Conservation (phyloP, 2,329 filamentous ascomycete genomes). For the Diaporthe helianthi region DNA sequence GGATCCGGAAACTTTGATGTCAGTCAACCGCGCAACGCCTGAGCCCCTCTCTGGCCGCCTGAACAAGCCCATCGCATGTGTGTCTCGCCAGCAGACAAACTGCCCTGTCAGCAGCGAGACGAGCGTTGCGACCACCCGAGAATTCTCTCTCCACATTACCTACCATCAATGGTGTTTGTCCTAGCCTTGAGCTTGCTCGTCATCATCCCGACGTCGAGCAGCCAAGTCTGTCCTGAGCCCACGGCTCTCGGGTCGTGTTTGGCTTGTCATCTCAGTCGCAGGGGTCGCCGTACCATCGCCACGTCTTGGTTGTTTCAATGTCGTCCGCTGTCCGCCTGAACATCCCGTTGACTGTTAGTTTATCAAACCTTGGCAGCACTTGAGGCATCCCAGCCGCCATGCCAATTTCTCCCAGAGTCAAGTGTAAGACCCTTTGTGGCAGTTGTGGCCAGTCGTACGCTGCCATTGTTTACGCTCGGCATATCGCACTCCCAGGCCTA, state of each 20-base stretch:
- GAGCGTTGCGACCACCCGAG: background rate
- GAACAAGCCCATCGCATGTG: background rate
- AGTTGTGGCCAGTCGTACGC: conserved; percentile 14
- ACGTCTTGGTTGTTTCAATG: conserved; percentile 26
- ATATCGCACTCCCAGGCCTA: conserved; percentile 3
- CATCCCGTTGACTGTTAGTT: conserved; percentile 12
- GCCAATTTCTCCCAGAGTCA: background rate
- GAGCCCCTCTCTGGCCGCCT: background rate
- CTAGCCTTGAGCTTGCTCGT: background rate
- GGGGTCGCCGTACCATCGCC: background rate
- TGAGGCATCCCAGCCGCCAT: background rate
- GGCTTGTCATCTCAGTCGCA: conserved; percentile 18
- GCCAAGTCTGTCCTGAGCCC: conserved; percentile 4
- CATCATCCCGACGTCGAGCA: conserved; percentile 10
- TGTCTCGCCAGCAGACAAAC: background rate
- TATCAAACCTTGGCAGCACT: conserved; percentile 18
- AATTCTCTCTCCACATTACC: too few species aligned
- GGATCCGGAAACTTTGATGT: conserved; percentile 15
- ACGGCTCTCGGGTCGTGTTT: conserved; percentile 12
- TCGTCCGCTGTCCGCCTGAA: conserved; percentile 1
- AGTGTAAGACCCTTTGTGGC: background rate
- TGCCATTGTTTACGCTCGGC: conserved; percentile 6
- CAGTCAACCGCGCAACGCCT: background rate
- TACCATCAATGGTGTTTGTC: too few species aligned
- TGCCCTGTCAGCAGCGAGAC: background rate